A percentile compares a stretch with the other conserved stretches of the same genome.
phyloP scores from a whole-genome alignment of 805 yeast genomes.

The Hanseniaspora pseudoguilliermondii region DNA sequence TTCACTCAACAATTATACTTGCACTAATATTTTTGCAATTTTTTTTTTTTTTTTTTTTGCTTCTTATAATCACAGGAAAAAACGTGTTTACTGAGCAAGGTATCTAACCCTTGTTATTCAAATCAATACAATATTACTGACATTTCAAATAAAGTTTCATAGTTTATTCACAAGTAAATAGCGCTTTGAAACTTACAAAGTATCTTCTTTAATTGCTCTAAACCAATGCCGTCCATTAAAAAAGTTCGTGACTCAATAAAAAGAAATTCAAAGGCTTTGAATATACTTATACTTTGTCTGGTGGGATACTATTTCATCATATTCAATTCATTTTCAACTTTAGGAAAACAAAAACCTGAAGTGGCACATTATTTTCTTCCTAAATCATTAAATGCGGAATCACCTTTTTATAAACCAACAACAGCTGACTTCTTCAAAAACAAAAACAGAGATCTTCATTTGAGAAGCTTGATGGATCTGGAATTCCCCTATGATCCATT shows the following conservation, averaged over 20 bases:
- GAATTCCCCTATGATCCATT: conserved; percentile 63
- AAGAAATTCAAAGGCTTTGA: not conserved
- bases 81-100: not conserved
- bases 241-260: not conserved
- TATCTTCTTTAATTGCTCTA: too few relatives aligned
- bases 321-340: not conserved
- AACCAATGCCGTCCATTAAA: not conserved
- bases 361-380: conserved; percentile 1
- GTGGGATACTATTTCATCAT: conserved; percentile 1
- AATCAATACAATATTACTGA: too few relatives aligned
- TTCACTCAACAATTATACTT: too few relatives aligned
- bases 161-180: too few relatives aligned
- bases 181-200: too few relatives aligned
- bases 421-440: not conserved
- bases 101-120: too few relatives aligned
- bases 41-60: not conserved
- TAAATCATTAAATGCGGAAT: not conserved
- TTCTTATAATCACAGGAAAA: not conserved
- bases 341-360: not conserved
- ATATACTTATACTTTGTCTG: not conserved
- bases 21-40: too few relatives aligned
- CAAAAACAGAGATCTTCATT: conserved; percentile 12
- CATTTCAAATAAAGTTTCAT: too few relatives aligned
- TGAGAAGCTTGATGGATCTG: conserved; percentile 42
- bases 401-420: not conserved